Conservation (phyloP, 208 protist species). For the Leishmania arabica region DNA sequence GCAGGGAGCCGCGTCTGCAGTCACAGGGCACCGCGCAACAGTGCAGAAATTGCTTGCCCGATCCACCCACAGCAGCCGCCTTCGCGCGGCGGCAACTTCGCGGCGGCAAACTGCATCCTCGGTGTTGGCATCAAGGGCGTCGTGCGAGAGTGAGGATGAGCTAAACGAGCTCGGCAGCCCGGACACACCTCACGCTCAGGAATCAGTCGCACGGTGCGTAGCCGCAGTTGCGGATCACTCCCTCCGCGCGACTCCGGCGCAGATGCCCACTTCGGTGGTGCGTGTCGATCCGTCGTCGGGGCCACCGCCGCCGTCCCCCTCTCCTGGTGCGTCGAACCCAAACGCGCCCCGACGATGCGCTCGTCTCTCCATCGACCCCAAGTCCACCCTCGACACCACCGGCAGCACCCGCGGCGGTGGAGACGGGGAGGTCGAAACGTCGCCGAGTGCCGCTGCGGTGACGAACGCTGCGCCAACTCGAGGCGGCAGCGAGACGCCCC, state of each 20-base stretch:
- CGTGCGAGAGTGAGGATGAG: background rate
- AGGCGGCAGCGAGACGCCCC: background rate
- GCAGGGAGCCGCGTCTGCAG: background rate
- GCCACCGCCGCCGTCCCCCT: background rate
- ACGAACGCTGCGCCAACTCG: background rate
- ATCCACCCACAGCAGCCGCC: constrained; percentile 29
- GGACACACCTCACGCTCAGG: background rate
- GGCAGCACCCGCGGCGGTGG: too few species aligned
- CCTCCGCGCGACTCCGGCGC: background rate
- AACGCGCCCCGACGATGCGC: too few species aligned
- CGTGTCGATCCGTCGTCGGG: background rate
- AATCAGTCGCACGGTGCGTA: background rate
- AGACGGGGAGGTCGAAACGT: background rate
- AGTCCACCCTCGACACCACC: background rate
- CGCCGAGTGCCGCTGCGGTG: background rate
- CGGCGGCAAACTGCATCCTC: background rate
- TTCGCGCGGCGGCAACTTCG: constrained; percentile 4
- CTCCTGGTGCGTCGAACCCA: background rate
- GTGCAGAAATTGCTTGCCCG: constrained; percentile 13
- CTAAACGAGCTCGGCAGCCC: background rate
- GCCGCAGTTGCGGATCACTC: background rate
- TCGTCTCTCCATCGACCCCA: constrained; percentile 14
- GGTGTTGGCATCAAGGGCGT: background rate
- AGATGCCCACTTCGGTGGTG: background rate
- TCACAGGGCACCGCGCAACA: background rate